phyloP scores from a whole-genome alignment of 768 basidiomycete genomes.

The Auriscalpium orientale region DNA sequence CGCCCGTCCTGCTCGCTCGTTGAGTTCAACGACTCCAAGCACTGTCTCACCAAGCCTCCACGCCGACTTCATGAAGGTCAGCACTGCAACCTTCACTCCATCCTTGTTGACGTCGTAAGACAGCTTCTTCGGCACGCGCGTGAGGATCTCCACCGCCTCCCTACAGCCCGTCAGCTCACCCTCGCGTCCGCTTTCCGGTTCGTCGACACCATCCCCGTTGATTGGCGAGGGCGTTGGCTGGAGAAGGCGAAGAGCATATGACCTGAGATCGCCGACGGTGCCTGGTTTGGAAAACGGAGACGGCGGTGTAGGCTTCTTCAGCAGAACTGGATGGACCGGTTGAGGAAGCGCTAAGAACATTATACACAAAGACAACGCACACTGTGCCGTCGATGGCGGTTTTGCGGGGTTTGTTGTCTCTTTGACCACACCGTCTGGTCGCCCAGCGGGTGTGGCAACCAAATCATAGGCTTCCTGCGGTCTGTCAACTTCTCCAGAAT shows the following conservation, averaged over 20 bases:
- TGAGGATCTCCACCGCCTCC: slow-evolving; percentile 87
- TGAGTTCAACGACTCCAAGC: slow-evolving; percentile 81
- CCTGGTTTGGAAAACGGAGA: slow-evolving; percentile 1
- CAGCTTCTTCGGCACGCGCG: slow-evolving; percentile 84
- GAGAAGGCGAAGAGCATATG: slow-evolving; percentile 9
- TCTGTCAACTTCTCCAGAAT: slow-evolving; percentile 1
- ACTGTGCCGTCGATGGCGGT: not conserved
- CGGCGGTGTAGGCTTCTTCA: not conserved
- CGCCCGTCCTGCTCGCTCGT: slow-evolving; percentile 57
- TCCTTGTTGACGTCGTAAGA: slow-evolving; percentile 96
- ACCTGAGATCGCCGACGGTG: slow-evolving; percentile 7
- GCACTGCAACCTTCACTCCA: slow-evolving; percentile 77
- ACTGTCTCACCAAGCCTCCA: slow-evolving; percentile 92
- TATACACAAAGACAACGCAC: not conserved
- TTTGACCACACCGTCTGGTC: not conserved
- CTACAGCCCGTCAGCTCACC: slow-evolving; percentile 60
- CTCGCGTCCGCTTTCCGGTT: slow-evolving; percentile 26
- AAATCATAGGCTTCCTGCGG: slow-evolving; percentile 5
- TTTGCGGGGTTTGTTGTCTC: not conserved
- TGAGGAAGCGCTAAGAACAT: no score
- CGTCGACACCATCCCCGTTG: not conserved
- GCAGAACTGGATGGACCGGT: not conserved
- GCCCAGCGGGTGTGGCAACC: not conserved
- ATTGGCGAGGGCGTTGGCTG: slow-evolving; percentile 7
- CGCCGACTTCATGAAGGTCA: slow-evolving; percentile 88